Evolutionary conservation across 106 monocot species (phyloP).

Genomic region (Acanthochlamys bracteata): DNA sequence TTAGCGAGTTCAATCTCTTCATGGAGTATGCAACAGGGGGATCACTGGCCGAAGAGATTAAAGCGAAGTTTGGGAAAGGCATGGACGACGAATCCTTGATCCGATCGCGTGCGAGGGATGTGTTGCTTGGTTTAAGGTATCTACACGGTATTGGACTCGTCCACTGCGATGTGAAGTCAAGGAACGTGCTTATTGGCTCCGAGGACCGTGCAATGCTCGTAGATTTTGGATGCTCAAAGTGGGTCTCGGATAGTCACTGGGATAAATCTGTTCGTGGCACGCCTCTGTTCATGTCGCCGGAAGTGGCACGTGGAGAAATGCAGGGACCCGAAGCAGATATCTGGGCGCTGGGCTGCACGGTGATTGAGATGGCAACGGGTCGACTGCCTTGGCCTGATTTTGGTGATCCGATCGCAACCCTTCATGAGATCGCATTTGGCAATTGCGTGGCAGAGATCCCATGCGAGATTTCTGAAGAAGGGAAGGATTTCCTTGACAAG

Average conservation of each 20-base stretch:
- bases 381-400: slow-evolving; percentile 33
- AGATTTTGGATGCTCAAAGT: slow-evolving; percentile 39
- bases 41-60: slow-evolving; percentile 29
- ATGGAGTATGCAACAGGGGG: slow-evolving; percentile 40
- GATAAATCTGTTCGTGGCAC: slow-evolving; percentile 10
- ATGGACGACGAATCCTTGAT: slow-evolving; percentile 11
- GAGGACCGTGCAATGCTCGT: slow-evolving; percentile 31
- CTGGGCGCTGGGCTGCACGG: slow-evolving; percentile 61
- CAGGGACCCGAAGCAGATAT: slow-evolving; percentile 52
- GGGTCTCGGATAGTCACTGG: not conserved
- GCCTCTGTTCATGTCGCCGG: slow-evolving; percentile 71
- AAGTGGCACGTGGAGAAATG: slow-evolving; percentile 52
- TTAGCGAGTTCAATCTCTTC: slow-evolving; percentile 20
- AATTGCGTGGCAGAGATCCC: slow-evolving; percentile 21
- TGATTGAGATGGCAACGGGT: slow-evolving; percentile 59
- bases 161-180: slow-evolving; percentile 50
- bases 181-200: slow-evolving; percentile 33
- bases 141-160: slow-evolving; percentile 24
- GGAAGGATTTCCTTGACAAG: slow-evolving; percentile 33
- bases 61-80: not conserved
- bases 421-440: slow-evolving; percentile 30
- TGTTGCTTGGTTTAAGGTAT: slow-evolving; percentile 27
- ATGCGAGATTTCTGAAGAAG: slow-evolving; percentile 24
- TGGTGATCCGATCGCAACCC: slow-evolving; percentile 13
- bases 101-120: slow-evolving; percentile 6